phyloP scores from a whole-genome alignment of 2,329 filamentous ascomycete species.

The Xylariomycetidae sp. region DNA sequence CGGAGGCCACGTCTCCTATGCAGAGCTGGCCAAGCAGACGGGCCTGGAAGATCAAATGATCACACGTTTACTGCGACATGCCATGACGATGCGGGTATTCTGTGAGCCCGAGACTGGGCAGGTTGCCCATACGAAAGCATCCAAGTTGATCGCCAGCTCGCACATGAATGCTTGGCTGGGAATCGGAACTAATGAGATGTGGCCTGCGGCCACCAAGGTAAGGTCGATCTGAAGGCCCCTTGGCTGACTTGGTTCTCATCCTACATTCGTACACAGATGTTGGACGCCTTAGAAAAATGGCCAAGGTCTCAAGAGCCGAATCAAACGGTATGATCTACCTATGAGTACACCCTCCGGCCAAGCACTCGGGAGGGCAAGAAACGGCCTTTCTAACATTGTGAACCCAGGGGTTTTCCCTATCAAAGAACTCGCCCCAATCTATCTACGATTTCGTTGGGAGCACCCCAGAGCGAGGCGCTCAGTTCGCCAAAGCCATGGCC shows the following conservation, averaged over 20 bases:
- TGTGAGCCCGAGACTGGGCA: slow-evolving; percentile 29
- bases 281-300: slow-evolving; percentile 30
- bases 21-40: slow-evolving; percentile 18
- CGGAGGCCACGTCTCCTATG: slow-evolving; percentile 17
- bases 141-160: slow-evolving; percentile 25
- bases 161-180: slow-evolving; percentile 26
- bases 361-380: too few species aligned
- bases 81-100: slow-evolving; percentile 34
- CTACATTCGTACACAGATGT: too few species aligned
- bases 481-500: slow-evolving; percentile 2
- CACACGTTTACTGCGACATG: slow-evolving; percentile 25
- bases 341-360: too few species aligned
- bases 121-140: slow-evolving; percentile 33
- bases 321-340: slow-evolving; percentile 23
- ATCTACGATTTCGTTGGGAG: too few species aligned
- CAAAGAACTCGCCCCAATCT: too few species aligned
- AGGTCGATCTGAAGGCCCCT: too few species aligned
- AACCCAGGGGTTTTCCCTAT: too few species aligned
- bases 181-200: slow-evolving; percentile 25
- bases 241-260: too few species aligned
- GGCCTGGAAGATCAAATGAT: slow-evolving; percentile 15
- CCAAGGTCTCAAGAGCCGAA: slow-evolving; percentile 29
- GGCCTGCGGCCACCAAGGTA: slow-evolving; percentile 23
- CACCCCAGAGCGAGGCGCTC: neutral
- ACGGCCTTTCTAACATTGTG: too few species aligned